phyloP scores from a whole-genome alignment of 1,139 yeast genomes.

The Saccharomyces hybrid region DNA sequence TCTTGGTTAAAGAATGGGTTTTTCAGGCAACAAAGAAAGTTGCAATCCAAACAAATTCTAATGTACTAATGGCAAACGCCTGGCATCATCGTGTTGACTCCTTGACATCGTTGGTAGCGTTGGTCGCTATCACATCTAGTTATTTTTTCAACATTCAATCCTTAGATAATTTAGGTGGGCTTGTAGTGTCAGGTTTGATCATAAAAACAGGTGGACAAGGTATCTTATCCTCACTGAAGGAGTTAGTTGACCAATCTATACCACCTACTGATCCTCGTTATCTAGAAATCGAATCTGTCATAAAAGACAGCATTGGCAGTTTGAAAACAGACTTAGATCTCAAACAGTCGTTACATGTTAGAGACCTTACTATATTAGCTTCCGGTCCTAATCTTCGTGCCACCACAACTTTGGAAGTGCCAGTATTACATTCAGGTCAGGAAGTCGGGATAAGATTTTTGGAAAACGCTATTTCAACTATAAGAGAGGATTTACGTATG shows the following conservation, averaged over 20 bases:
- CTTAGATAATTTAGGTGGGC: conserved; percentile 88
- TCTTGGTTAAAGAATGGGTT: conserved; percentile 77
- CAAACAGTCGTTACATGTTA: not conserved
- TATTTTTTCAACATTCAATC: conserved; percentile 68
- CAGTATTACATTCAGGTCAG: conserved; percentile 40
- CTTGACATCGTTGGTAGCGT: conserved; percentile 83
- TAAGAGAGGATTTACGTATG: conserved; percentile 19
- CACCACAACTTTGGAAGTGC: conserved; percentile 36
- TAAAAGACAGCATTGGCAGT: not conserved
- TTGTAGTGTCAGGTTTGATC: conserved; percentile 72
- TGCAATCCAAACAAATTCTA: conserved; percentile 70
- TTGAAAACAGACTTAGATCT: not conserved
- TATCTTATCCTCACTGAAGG: conserved; percentile 59
- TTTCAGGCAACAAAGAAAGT: conserved; percentile 74
- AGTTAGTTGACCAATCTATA: conserved; percentile 59
- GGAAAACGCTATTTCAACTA: conserved; percentile 38
- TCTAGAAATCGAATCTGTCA: conserved; percentile 23
- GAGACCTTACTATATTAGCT: not conserved
- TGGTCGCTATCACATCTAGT: conserved; percentile 81
- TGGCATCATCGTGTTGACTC: conserved; percentile 99
- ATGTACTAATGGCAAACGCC: conserved; percentile 90
- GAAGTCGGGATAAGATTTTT: conserved; percentile 40
- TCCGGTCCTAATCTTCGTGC: conserved; percentile 30
- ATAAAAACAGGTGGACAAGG: conserved; percentile 81
- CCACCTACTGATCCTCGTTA: conserved; percentile 38